Evolutionary conservation across 2,329 filamentous ascomycete genomes (phyloP).

Genomic region (Cladosporium sp.): DNA sequence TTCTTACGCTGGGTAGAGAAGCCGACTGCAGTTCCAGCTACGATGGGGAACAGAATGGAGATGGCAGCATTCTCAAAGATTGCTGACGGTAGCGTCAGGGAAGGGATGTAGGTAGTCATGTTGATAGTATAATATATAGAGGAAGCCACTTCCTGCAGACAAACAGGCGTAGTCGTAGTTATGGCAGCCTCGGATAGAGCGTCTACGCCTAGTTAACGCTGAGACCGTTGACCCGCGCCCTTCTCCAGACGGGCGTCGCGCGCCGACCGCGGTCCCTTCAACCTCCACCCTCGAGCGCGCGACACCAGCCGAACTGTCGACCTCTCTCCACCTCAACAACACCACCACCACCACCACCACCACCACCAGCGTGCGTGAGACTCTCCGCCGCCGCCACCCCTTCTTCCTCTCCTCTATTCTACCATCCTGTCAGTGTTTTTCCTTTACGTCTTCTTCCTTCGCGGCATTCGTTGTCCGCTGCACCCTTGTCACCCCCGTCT

Average conservation of each 20-base stretch:
- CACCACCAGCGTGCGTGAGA: slow-evolving; percentile 19
- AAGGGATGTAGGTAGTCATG: slow-evolving; percentile 82
- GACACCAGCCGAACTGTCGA: background rate
- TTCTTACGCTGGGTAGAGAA: slow-evolving; percentile 63
- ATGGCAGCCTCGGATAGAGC: background rate
- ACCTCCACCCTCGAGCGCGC: background rate
- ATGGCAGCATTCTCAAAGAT: slow-evolving; percentile 72
- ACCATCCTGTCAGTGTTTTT: slow-evolving; percentile 35
- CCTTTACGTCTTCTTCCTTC: slow-evolving; percentile 26
- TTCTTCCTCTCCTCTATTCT: slow-evolving; percentile 15
- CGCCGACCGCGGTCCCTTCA: background rate
- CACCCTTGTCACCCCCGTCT: slow-evolving; percentile 24
- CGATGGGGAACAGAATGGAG: slow-evolving; percentile 75
- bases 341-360: slow-evolving; percentile 17
- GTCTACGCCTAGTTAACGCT: background rate
- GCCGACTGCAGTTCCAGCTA: slow-evolving; percentile 72
- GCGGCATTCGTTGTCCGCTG: slow-evolving; percentile 62
- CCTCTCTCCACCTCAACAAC: background rate
- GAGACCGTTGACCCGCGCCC: background rate
- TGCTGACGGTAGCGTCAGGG: slow-evolving; percentile 70
- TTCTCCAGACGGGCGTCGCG: slow-evolving; percentile 12
- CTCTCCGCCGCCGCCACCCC: slow-evolving; percentile 13
- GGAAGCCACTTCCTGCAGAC: background rate
- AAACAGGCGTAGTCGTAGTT: background rate
- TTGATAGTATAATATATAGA: slow-evolving; percentile 30